phyloP scores from a whole-genome alignment of 331 rosid genomes.

The Phaseolus coccineus region DNA sequence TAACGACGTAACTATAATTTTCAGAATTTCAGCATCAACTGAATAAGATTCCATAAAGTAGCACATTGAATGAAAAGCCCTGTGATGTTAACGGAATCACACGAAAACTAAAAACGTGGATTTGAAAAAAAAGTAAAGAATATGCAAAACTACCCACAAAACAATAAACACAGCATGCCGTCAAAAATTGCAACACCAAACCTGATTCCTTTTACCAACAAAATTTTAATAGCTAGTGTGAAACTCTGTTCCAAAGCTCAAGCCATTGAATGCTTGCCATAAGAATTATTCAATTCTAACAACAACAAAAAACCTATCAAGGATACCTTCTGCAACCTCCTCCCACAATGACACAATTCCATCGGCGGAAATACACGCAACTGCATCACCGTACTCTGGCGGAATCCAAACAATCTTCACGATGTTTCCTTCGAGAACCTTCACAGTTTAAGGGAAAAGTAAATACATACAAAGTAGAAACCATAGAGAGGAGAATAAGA shows the following conservation, averaged over 20 bases:
- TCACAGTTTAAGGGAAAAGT: constrained; percentile 16
- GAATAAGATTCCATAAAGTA: neutral
- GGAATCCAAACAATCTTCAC: constrained; percentile 84
- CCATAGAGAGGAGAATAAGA: constrained; percentile 2
- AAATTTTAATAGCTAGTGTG: neutral
- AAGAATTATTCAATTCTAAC: constrained; percentile 26
- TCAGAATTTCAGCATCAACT: neutral
- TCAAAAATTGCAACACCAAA: neutral
- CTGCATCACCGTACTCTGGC: constrained; percentile 88
- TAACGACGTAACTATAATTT: neutral
- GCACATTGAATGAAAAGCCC: neutral
- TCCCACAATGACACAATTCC: constrained; percentile 83
- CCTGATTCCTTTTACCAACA: neutral
- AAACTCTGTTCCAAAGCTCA: neutral
- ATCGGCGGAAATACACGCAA: constrained; percentile 73
- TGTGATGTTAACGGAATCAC: neutral
- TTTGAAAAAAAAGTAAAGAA: neutral
- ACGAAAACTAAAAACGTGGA: neutral
- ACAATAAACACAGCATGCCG: neutral
- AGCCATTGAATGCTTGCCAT: neutral
- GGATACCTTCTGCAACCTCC: constrained; percentile 80
- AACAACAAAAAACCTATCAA: constrained; percentile 1
- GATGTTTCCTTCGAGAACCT: constrained; percentile 67
- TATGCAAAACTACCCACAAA: constrained; percentile 5
- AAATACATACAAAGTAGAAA: constrained; percentile 25